A percentile compares a stretch with the other conserved stretches of the same genome.
These are phyloP conservation scores for Xylaria digitata DNA, from an alignment of 2,329 filamentous ascomycete genomes.

Conservation along the genomic window DNA sequence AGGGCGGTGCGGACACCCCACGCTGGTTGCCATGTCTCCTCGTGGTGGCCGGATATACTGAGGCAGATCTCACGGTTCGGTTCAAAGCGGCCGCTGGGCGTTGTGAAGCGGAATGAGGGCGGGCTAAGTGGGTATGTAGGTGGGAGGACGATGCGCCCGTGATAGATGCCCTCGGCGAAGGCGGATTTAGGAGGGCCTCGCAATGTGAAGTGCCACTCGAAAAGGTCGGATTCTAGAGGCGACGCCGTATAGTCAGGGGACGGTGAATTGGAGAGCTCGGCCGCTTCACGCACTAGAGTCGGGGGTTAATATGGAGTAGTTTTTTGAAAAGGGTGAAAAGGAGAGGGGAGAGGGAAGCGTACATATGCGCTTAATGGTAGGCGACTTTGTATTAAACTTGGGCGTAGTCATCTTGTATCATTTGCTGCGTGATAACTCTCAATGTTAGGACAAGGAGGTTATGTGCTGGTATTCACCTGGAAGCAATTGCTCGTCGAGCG, in stretches of 20 bases:
- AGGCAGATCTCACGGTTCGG: constrained; percentile 97
- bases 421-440: neutral
- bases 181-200: constrained; percentile 84
- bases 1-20: constrained; percentile 96
- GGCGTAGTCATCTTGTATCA: constrained; percentile 54
- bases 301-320: constrained; percentile 2
- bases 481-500: neutral
- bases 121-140: constrained; percentile 90
- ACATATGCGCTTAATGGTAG: constrained; percentile 87
- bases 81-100: constrained; percentile 92
- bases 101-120: constrained; percentile 94
- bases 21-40: constrained; percentile 98
- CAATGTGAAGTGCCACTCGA: constrained; percentile 99
- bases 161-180: constrained; percentile 87
- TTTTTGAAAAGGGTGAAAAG: neutral
- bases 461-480: neutral
- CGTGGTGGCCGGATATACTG: constrained; percentile 92
- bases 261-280: constrained; percentile 82
- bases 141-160: constrained; percentile 93
- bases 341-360: constrained; percentile 49
- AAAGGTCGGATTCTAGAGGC: constrained; percentile 88
- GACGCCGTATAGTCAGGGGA: constrained; percentile 87
- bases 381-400: constrained; percentile 78
- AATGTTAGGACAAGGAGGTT: neutral
- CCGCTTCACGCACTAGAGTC: constrained; percentile 82